Evolutionary conservation across 768 basidiomycete genomes (phyloP), one percentile per base, ranked within the genome.

Genomic region (Daedaleopsis nitida): DNA sequence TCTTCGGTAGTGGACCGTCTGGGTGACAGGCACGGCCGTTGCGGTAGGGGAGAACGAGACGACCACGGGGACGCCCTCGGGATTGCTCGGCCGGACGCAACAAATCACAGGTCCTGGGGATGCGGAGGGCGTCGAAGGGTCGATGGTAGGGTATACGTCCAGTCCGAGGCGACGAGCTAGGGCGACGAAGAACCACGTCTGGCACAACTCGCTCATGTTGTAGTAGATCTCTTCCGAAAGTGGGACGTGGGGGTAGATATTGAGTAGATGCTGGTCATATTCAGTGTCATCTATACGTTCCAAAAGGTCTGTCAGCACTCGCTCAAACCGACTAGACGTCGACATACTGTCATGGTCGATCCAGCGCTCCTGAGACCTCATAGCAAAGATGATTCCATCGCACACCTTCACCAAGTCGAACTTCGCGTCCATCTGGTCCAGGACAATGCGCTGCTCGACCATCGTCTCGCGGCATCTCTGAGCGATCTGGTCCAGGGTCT

Each of bases 401-500:
- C 57, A 51, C 0, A 42, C 50, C 12, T 17, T 38, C 7, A 60
- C 60, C 7, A 81, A 67, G 44, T 77, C 70, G 56, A 72, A 78
- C 34, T 68, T 69, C 17, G 76, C 67, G 34, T 72, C 67, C 14
- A 57, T 58, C 16, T 75, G 67, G 53, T 77, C 66, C 3, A 78
- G 58, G 10, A 68, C 52, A 13, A 75, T 64, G 9, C 68, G 61
- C 37, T 68, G 69, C 6, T 68, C 64, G 0, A 66, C 44, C 23
- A 87, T 70, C 60, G 77, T 75, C 23, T 68, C 58, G 42, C 74
- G 73, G 67, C 86, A 87, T n/a, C 66, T 52, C 34, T 50, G 55
- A 16, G 75, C 74, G 17, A 86, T 73, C 14, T 58, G 63, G 32
- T 80, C 77, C 11, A 86, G 70, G 34, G 73, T 58, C 23, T 70